A percentile compares a stretch with the other conserved stretches of the same genome.
Evolutionary conservation across 2,329 filamentous ascomycete species (phyloP).

Genomic region (Sarocladiaceae sp.): DNA sequence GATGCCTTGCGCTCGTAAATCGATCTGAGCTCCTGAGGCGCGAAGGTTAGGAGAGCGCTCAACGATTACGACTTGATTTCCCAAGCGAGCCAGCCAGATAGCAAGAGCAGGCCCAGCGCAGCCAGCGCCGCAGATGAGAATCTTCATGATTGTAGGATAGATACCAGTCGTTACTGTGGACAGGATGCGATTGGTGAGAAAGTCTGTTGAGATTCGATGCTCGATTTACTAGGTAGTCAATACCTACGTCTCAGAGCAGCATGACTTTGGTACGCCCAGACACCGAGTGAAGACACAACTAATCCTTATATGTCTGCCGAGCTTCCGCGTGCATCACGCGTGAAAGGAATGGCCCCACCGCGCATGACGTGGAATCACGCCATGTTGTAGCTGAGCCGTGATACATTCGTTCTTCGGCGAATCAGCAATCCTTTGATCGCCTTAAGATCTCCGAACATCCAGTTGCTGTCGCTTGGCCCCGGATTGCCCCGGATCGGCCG

Average conservation of each 20-base stretch:
- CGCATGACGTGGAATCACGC: slow-evolving; percentile 1
- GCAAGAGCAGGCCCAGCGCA: slow-evolving; percentile 34
- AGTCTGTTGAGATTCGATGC: too few species aligned
- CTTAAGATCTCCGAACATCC: too few species aligned
- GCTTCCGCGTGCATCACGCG: not conserved
- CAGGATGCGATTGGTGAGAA: too few species aligned
- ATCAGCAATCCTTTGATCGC: too few species aligned
- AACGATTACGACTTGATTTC: slow-evolving; percentile 32
- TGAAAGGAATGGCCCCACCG: not conserved
- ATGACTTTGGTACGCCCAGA: too few species aligned
- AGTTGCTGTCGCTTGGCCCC: too few species aligned
- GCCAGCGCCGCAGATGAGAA: slow-evolving; percentile 41
- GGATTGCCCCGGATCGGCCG: too few species aligned
- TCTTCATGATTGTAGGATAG: slow-evolving; percentile 23
- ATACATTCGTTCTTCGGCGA: not conserved
- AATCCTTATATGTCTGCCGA: not conserved
- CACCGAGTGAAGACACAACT: too few species aligned
- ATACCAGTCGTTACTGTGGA: too few species aligned
- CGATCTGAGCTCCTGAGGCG: slow-evolving; percentile 35
- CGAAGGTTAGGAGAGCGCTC: slow-evolving; percentile 32
- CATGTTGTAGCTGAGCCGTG: not conserved
- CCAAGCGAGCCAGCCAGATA: slow-evolving; percentile 29
- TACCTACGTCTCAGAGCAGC: too few species aligned
- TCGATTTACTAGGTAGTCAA: too few species aligned
- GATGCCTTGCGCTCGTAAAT: slow-evolving; percentile 35